Evolutionary conservation across 176 grass and related monocot genomes (phyloP), one percentile per base, ranked within the genome.

Genomic region (Neostapfia colusana): DNA sequence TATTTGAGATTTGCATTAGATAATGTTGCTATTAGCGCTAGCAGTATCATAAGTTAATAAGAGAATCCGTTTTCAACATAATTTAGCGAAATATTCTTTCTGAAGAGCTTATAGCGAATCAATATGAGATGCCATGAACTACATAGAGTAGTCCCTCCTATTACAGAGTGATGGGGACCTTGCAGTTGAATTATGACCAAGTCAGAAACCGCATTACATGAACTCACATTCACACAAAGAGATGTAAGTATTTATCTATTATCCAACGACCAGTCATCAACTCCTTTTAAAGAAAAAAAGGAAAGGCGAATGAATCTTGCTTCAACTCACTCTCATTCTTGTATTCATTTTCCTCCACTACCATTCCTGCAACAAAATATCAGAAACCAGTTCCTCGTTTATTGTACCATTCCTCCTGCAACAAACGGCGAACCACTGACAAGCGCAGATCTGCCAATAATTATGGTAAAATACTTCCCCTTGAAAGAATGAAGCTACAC

Each of bases 401-500:
- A 3, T n/a, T n/a, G n/a, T n/a, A n/a, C n/a, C 50, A 57, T 56
- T 74, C 36, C 26, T 18, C 4, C 14, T n/a, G 15, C 10, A 27
- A 6, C 15, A 62, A 42, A 75, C 41, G 40, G 8, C 24, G 61
- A 42, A 10, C 25, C 27, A 74, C 27, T 59, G 21, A 59, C 24
- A 58, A 41, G n/a, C 6, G 13, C 56, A 4, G 15, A 60, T n/a
- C 23, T 28, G 18, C 16, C 23, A 54, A 8, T 54, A 31, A 75
- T 15, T 31, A 11, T 28, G 39, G 14, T 45, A 23, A 61, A 44
- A 70, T 20, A 58, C 43, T 42, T 46, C 27, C 73, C 18, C 10
- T 64, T 54, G 44, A 35, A 54, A 84, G 69, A 78, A 56, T 69
- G 11, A 77, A 77, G 65, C 73, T 70, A 64, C 44, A 65, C 12